Evolutionary conservation across 352 stramenopile species (phyloP), one percentile per base, ranked within the genome.

Genomic region (Blastocystis sp.): DNA sequence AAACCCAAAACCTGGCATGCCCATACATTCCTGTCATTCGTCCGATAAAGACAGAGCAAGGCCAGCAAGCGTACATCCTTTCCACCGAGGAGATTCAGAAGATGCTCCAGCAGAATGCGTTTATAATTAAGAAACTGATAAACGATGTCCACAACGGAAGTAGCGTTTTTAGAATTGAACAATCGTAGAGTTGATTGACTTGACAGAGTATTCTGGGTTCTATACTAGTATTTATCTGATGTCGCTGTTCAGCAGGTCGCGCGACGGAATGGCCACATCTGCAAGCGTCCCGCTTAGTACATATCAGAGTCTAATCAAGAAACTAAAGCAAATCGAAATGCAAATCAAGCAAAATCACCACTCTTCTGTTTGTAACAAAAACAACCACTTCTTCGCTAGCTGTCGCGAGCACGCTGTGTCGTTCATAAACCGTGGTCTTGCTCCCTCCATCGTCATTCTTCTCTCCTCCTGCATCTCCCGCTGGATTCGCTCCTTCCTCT

Each of bases 71-170:
- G n/a, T 85, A 85, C 53, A 8, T 85, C 34, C 50, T 85, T 5
- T 55, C 73, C 16, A 45, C 45, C 5, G 47, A 66, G 9, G 73
- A 85, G 41, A 85, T 85, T 37, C 73, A 85, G 20, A 85, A 85
- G 53, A 85, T 85, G 50, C 73, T 85, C 16, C 73, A 85, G 50
- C 73, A 68, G 37, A 85, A 85, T 34, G 73, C 73, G 4, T 56
- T 54, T 24, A 85, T 85, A 43, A 85, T 85, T 68, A 50, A 55
- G 6, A 85, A 85, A 53, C 50, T 85, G 20, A 85, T 85, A 50
- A 66, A 50, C 20, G 73, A 85, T 45, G 73, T 85, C 13, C 59
- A 85, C 45, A 66, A 39, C 26, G 73, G 73, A 3, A 85, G 73
- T 85, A 69, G 50, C 2, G 7, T 50, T 18, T n/a, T 66, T 20